Percentiles rank a stretch among this genome's conserved stretches.
Conservation (phyloP, 1,284 basidiomycete species). For the Phlebopus sp. region DNA sequence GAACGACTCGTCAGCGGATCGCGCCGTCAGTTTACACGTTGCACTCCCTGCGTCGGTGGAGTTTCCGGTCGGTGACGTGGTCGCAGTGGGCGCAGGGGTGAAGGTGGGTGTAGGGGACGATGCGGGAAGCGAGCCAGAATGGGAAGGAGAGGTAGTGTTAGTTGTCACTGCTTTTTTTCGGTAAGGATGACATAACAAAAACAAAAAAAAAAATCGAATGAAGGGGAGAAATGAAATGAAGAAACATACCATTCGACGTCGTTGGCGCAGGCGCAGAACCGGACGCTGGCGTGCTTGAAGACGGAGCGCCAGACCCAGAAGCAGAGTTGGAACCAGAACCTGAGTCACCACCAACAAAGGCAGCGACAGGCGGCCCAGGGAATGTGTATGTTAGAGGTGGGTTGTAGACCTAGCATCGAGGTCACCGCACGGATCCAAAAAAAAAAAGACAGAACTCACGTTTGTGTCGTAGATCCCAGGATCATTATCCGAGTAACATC, state of each 20-base stretch:
- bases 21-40: constrained; percentile 19
- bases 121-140: constrained; percentile 3
- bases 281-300: constrained; percentile 17
- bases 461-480: constrained; percentile 55
- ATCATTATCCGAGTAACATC: constrained; percentile 59
- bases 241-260: constrained; percentile 17
- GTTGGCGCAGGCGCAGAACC: constrained; percentile 15
- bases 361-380: constrained; percentile 38
- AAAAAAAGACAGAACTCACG: constrained; percentile 29
- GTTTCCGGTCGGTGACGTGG: constrained; percentile 2
- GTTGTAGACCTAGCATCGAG: constrained; percentile 34
- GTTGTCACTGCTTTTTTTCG: constrained; percentile 17
- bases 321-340: constrained; percentile 9
- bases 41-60: constrained; percentile 10
- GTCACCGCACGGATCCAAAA: constrained; percentile 3
- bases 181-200: constrained; percentile 18
- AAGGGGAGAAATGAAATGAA: not conserved
- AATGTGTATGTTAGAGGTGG: constrained; percentile 35
- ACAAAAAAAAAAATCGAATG: not conserved
- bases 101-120: constrained; percentile 3
- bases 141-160: constrained; percentile 18
- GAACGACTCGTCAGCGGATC: constrained; percentile 9
- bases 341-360: constrained; percentile 22
- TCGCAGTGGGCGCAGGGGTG: not conserved
- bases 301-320: constrained; percentile 3